phyloP scores from a whole-genome alignment of 495 filamentous ascomycete species.

The Penicillium bialowiezense region DNA sequence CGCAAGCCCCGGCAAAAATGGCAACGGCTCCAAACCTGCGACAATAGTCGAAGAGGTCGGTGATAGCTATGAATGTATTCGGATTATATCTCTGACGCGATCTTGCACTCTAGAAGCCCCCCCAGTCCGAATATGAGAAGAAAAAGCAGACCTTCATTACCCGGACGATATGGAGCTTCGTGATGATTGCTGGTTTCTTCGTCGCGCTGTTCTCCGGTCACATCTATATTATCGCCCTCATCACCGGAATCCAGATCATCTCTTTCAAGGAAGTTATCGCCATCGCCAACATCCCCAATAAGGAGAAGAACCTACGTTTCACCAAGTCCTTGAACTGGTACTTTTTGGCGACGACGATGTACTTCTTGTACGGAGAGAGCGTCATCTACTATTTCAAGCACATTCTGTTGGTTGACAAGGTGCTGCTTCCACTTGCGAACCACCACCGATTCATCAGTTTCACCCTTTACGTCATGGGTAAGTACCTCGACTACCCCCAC shows the following conservation, averaged over 20 bases:
- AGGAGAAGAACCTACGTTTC: slow-evolving; percentile 85
- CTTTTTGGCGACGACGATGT: slow-evolving; percentile 97
- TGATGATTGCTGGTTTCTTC: slow-evolving; percentile 97
- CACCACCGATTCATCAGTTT: slow-evolving; percentile 99
- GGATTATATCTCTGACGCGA: slow-evolving; percentile 8
- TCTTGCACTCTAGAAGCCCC: slow-evolving; percentile 33
- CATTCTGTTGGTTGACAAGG: slow-evolving; percentile 89
- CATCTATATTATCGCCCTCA: slow-evolving; percentile 90
- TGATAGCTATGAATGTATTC: background rate
- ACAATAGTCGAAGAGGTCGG: slow-evolving; percentile 51
- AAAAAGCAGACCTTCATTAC: slow-evolving; percentile 98
- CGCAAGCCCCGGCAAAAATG: slow-evolving; percentile 52
- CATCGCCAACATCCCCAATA: slow-evolving; percentile 90
- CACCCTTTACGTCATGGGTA: slow-evolving; percentile 93
- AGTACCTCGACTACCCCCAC: slow-evolving; percentile 24
- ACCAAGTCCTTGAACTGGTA: slow-evolving; percentile 99
- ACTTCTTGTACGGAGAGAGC: slow-evolving; percentile 97
- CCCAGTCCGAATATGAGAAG: slow-evolving; percentile 85
- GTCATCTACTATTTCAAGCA: slow-evolving; percentile 99
- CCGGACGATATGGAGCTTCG: slow-evolving; percentile 94
- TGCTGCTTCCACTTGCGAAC: slow-evolving; percentile 87
- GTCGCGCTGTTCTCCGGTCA: slow-evolving; percentile 88
- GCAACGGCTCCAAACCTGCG: slow-evolving; percentile 39
- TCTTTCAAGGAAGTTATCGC: slow-evolving; percentile 99
- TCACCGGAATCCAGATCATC: slow-evolving; percentile 90